Conservation (phyloP, 495 filamentous ascomycete genomes). For the Lepidopterella palustris region DNA sequence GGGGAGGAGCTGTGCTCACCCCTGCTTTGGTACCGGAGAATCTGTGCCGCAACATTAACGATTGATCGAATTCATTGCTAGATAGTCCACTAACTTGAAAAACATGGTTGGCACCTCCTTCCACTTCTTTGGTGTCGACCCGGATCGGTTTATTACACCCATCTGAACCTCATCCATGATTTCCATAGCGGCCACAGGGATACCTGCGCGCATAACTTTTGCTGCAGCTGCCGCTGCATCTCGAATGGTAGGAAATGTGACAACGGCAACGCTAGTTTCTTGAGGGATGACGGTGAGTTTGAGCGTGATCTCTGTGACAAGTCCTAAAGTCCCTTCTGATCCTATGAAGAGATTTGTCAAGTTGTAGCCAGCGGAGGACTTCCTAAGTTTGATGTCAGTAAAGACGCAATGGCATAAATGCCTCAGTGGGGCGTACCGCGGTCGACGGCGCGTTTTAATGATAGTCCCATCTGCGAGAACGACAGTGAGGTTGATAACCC, state of each 20-base stretch:
- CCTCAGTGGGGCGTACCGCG: conserved; percentile 36
- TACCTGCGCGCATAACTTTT: conserved; percentile 61
- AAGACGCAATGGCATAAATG: background rate
- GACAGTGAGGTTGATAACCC: conserved; percentile 75
- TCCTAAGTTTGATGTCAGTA: conserved; percentile 33
- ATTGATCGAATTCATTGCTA: background rate
- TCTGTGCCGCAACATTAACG: conserved; percentile 20
- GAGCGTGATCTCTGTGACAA: conserved; percentile 70
- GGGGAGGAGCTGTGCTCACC: conserved; percentile 36
- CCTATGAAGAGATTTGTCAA: conserved; percentile 71
- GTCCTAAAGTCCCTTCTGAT: conserved; percentile 69
- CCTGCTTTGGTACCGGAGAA: conserved; percentile 66
- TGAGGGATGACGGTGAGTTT: conserved; percentile 70
- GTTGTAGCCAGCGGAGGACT: conserved; percentile 77
- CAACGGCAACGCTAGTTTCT: conserved; percentile 67
- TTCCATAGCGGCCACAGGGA: conserved; percentile 74
- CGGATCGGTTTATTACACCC: conserved; percentile 66
- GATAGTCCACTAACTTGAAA: conserved; percentile 51
- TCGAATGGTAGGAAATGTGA: conserved; percentile 65
- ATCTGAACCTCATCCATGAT: conserved; percentile 82
- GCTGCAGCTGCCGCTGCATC: conserved; percentile 66
- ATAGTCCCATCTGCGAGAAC: conserved; percentile 73
- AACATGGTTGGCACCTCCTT: conserved; percentile 73
- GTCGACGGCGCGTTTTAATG: conserved; percentile 68
- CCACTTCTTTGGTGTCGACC: conserved; percentile 62